Percentiles rank a stretch among this genome's conserved stretches.
Conservation (phyloP, 1,284 basidiomycete species). For the Ceratobasidium sp. region DNA sequence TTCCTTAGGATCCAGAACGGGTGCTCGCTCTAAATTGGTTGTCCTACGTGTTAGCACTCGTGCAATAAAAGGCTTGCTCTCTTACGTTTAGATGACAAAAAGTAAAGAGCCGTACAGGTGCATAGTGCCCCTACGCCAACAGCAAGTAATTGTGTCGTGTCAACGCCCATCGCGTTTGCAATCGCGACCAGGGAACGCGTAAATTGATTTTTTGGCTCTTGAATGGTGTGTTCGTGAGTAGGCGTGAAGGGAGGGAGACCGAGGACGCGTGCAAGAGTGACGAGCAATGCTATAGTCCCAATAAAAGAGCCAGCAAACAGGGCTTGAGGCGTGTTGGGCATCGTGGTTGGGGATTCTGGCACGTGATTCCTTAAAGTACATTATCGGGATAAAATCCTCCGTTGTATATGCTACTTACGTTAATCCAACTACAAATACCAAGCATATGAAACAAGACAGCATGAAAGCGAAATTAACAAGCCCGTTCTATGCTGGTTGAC, state of each 20-base stretch:
- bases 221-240: slow-evolving; percentile 35
- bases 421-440: neutral
- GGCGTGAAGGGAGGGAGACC: slow-evolving; percentile 34
- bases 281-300: slow-evolving; percentile 21
- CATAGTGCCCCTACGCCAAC: slow-evolving; percentile 24
- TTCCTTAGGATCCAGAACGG: slow-evolving; percentile 77
- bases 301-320: slow-evolving; percentile 35
- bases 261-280: slow-evolving; percentile 20
- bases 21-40: slow-evolving; percentile 55
- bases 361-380: neutral
- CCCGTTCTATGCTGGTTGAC: slow-evolving; percentile 3
- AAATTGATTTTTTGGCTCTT: slow-evolving; percentile 33
- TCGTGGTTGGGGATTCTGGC: slow-evolving; percentile 35
- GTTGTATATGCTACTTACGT: slow-evolving; percentile 5
- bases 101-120: slow-evolving; percentile 34
- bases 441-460: neutral
- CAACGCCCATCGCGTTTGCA: slow-evolving; percentile 31
- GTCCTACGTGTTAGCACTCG: neutral
- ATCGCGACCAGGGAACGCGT: slow-evolving; percentile 38
- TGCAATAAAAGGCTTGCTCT: neutral
- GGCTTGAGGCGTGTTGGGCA: slow-evolving; percentile 29
- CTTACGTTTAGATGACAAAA: slow-evolving; percentile 30
- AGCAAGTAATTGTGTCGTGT: slow-evolving; percentile 37
- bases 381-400: neutral
- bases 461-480: neutral